Evolutionary conservation across 1,139 yeast species (phyloP).

Genomic region (Blastobotrys arbuscula): DNA sequence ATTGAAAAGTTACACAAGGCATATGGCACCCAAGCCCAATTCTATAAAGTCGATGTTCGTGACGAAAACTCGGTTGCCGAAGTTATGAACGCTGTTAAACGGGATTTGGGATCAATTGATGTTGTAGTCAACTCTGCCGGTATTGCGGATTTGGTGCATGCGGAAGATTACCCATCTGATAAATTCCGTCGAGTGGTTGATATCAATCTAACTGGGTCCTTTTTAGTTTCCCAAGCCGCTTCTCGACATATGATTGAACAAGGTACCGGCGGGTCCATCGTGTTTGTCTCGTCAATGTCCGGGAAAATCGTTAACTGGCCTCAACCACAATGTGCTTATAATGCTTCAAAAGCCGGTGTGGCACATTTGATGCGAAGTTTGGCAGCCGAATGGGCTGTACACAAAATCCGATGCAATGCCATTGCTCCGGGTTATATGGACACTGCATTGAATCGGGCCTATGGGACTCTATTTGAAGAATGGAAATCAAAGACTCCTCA

Average conservation of each 20-base stretch:
- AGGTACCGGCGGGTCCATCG: constrained; percentile 45
- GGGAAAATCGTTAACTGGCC: constrained; percentile 61
- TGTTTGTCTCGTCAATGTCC: constrained; percentile 59
- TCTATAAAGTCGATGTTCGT: constrained; percentile 61
- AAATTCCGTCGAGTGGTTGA: constrained; percentile 71
- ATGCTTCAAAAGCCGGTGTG: constrained; percentile 59
- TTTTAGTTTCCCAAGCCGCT: constrained; percentile 60
- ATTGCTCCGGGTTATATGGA: constrained; percentile 56
- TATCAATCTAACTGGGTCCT: constrained; percentile 74
- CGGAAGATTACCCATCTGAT: constrained; percentile 71
- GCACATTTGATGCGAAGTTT: constrained; percentile 49
- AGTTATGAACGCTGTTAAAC: constrained; percentile 47
- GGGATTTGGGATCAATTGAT: constrained; percentile 58
- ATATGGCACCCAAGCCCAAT: constrained; percentile 57
- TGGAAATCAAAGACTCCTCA: constrained; percentile 61
- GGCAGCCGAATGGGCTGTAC: constrained; percentile 55
- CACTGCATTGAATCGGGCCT: constrained; percentile 51
- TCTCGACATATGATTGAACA: constrained; percentile 66
- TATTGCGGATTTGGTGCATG: constrained; percentile 73
- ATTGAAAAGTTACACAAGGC: constrained; percentile 47
- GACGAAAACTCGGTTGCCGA: constrained; percentile 49
- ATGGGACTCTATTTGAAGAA: constrained; percentile 42
- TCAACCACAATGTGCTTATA: constrained; percentile 53
- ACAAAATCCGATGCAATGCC: constrained; percentile 49
- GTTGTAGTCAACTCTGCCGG: constrained; percentile 71